Percentiles rank a stretch among this genome's conserved stretches.
These are phyloP conservation scores for Daldinia sp. DNA, from an alignment of 2,329 filamentous ascomycete species.

Conservation along the genomic window DNA sequence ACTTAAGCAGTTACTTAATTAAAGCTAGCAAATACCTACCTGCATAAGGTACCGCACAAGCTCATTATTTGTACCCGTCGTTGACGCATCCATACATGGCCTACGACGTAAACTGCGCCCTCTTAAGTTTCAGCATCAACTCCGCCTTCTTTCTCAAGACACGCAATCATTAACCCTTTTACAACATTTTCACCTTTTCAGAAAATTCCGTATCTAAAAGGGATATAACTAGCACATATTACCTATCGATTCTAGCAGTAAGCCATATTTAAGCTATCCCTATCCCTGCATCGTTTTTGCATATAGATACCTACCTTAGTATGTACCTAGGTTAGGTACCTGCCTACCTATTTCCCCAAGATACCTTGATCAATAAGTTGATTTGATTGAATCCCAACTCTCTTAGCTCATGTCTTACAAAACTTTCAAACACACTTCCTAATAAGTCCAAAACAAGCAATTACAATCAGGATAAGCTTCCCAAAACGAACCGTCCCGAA, in stretches of 20 bases:
- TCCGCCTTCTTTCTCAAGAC: constrained; percentile 14
- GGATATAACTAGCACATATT: not conserved
- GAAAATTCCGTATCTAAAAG: not conserved
- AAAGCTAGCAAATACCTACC: constrained; percentile 2
- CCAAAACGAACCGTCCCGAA: not conserved
- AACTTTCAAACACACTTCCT: not conserved
- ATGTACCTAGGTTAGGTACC: no score
- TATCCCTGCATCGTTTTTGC: not conserved
- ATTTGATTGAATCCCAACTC: not conserved
- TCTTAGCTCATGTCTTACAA: constrained; percentile 10
- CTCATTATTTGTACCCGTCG: not conserved
- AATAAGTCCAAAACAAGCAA: constrained; percentile 5
- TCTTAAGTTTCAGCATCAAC: constrained; percentile 29
- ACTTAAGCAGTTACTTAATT: not conserved
- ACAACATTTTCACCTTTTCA: constrained; percentile 5
- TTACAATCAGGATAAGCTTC: not conserved
- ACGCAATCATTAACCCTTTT: not conserved
- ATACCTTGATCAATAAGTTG: not conserved
- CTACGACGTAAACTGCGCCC: constrained; percentile 10
- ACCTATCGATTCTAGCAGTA: not conserved
- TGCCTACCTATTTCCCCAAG: no score
- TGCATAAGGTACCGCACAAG: constrained; percentile 5
- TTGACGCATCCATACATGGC: not conserved
- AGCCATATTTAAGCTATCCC: not conserved
- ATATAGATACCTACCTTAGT: no score